These are phyloP conservation scores for Tieghemostelium lacteum DNA, from an alignment of 78 protist species.

Conservation along the genomic window DNA sequence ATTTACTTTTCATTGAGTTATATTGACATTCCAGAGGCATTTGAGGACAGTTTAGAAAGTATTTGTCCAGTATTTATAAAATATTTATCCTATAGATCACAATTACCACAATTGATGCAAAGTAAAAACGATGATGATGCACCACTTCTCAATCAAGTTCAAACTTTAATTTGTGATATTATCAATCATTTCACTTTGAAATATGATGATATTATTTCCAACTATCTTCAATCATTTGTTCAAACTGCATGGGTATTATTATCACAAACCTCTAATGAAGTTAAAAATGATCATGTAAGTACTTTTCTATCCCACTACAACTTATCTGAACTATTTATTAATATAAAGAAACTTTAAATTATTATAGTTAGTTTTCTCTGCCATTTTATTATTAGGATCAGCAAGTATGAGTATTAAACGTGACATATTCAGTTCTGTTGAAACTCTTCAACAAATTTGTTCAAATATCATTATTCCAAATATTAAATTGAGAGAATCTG, in stretches of 20 bases:
- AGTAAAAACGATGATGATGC: conserved; percentile 33
- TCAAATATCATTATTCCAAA: conserved; percentile 91
- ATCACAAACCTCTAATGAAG: conserved; percentile 18
- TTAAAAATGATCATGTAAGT: conserved; percentile 63
- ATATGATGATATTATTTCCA: conserved; percentile 87
- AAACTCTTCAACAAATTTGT: conserved; percentile 82
- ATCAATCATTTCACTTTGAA: conserved; percentile 54
- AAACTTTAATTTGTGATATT: conserved; percentile 77
- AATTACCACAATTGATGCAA: not conserved
- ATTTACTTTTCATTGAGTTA: conserved; percentile 75
- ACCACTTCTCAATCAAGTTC: conserved; percentile 43
- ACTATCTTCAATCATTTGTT: conserved; percentile 74
- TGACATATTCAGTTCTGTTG: conserved; percentile 75
- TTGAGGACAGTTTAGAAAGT: conserved; percentile 86
- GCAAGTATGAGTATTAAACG: conserved; percentile 76
- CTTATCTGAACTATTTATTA: not conserved
- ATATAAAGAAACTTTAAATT: not conserved
- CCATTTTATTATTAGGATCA: conserved; percentile 89
- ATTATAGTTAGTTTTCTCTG: conserved; percentile 78
- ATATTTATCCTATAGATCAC: not conserved
- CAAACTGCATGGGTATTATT: conserved; percentile 74
- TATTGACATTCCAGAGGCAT: conserved; percentile 90
- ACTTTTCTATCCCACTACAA: not conserved
- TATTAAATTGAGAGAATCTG: conserved; percentile 85
- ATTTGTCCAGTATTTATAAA: conserved; percentile 72